These are phyloP conservation scores for Pseudonectria buxi DNA, from an alignment of 2,329 filamentous ascomycete species.

Conservation along the genomic window DNA sequence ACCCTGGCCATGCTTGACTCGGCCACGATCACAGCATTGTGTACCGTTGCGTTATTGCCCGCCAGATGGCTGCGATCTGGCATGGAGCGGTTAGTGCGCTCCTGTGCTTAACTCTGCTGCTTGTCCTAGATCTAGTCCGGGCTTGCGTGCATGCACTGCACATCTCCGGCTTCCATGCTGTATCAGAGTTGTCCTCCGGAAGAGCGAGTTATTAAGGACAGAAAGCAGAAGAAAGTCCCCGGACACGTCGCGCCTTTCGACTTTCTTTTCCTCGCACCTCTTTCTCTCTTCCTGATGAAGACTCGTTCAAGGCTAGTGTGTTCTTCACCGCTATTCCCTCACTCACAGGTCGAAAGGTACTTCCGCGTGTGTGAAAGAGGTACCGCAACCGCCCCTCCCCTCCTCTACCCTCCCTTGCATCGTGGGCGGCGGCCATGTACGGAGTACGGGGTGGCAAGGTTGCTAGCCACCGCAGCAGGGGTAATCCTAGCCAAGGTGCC, in stretches of 20 bases:
- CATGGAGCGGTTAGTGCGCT: slow-evolving; percentile 21
- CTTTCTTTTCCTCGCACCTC: slow-evolving; percentile 5
- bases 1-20: no score
- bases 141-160: slow-evolving; percentile 16
- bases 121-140: slow-evolving; percentile 21
- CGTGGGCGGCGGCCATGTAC: slow-evolving; percentile 7
- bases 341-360: slow-evolving; percentile 13
- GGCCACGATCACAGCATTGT: no score
- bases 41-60: slow-evolving; percentile 18
- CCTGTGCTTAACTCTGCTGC: slow-evolving; percentile 19
- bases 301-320: slow-evolving; percentile 21
- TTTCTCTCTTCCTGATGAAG: slow-evolving; percentile 12
- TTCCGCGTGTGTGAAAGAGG: slow-evolving; percentile 14
- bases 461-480: neutral
- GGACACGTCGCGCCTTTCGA: no score
- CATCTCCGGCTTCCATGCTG: slow-evolving; percentile 15
- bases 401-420: slow-evolving; percentile 13
- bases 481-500: slow-evolving; percentile 11
- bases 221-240: no score
- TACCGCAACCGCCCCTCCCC: slow-evolving; percentile 9
- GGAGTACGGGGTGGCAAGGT: slow-evolving; percentile 13
- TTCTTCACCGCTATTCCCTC: slow-evolving; percentile 21
- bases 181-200: neutral
- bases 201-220: no score
- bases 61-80: slow-evolving; percentile 22